Evolutionary conservation across 2,329 filamentous ascomycete species (phyloP), one percentile per base, ranked within the genome.

Genomic region (Pseudopithomyces chartarum): DNA sequence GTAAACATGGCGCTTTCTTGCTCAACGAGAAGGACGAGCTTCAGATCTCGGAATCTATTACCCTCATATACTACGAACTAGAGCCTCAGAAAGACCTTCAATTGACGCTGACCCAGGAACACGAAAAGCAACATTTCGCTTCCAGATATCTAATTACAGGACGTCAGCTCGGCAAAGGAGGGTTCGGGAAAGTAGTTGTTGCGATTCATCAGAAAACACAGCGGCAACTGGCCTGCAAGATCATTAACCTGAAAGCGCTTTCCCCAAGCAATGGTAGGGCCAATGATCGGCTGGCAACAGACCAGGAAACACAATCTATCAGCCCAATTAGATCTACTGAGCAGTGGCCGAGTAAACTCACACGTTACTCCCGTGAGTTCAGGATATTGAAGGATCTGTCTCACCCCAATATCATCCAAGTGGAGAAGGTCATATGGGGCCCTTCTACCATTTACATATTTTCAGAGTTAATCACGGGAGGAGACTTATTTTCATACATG

Each of bases 151-250:
- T 71, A 2, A 73, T 89, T 26, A 82, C 77, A 1, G 68, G 79
- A 39, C 80, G 81, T 10, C 67, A 80, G 2, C 76, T 89, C 22
- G 86, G 87, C 4, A 66, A 73, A 33, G 87, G 87, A 6, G 79
- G 77, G 2, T 80, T 80, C 65, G 84, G 83, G 8, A 75, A 75
- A 40, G 83, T 89, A 2, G 80, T 83, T 54, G 76, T 87, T 10
- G 85, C 82, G 5, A 68, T 81, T 2, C 80, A 90, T 15, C 69
- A 76, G 22, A 71, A 70, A 6, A 84, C 82, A 0, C 78, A 80
- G 36, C 81, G 80, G 54, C 89, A 91, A 64, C 61, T 90, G 19
- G 88, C 87, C 11, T 92, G 89, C 77, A 91, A 92, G 65, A 73
- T 90, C 8, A 77, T 90, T 50, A 78, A 84, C 52, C 65, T 89